Base-by-base conservation (phyloP, 1,284 basidiomycete species). In the Ganoderma resinaceum region DNA sequence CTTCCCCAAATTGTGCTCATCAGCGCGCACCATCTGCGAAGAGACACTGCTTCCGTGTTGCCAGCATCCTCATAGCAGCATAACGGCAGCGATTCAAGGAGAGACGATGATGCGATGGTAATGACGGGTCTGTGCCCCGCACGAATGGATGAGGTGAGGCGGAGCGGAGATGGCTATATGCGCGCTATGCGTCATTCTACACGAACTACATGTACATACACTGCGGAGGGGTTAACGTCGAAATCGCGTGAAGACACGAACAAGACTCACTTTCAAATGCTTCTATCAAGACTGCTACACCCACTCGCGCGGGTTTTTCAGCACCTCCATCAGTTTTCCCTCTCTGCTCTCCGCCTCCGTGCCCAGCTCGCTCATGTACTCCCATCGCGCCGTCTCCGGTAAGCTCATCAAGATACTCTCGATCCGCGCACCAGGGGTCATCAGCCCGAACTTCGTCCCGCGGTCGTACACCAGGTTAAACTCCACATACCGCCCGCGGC, bases 381-480 rank as follows among this genome's bases (percentile, higher is more conserved):
- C 96, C 96, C 96, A 98, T 70, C 95, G 86, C 38, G 94, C 95
- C 0, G 89, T 92, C 82, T 97, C 92, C 0, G 96, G 96, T 66
- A 98, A 14, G 9, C 58, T 60, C 38, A 60, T 60, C 68, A 97
- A 81, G 68, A 98, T 96, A 78, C 94, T 96, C 85, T 98, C 96
- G 31, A 97, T 92, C 70, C 96, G 85, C 29, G 95, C 95, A 6
- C 95, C 95, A 20, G 96, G 96, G 1, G 95, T 95, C 83, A 90
- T 90, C 70, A 98, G 82, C 12, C 96, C 96, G 76, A 98, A 97
- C 80, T 91, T 93, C 23, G 93, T 95, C 18, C 93, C 93, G 23
- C 92, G 85, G 78, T 98, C 96, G 76, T 94, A 91, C 6, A 98
- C 91, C 68, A 98, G 82, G 79, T 98, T 98, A 83, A 98, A 98